phyloP scores from a whole-genome alignment of 225 moss, liverwort and hornwort species.

The Neckera pumila region DNA sequence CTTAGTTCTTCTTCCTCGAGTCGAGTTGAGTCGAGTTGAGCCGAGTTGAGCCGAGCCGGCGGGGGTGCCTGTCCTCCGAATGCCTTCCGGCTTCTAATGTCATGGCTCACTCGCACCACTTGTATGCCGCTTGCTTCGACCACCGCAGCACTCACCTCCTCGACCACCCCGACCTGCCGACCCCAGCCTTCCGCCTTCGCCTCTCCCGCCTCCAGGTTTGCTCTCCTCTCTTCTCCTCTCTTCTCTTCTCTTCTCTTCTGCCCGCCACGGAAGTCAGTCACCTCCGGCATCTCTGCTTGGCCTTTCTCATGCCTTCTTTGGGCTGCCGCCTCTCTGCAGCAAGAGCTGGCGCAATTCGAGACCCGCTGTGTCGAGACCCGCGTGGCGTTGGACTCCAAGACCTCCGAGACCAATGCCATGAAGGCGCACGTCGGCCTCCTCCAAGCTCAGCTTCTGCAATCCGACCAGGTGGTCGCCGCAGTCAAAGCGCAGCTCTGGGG shows the following conservation, averaged over 20 bases:
- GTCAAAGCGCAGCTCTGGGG: slow-evolving; percentile 18
- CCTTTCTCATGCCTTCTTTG: background rate
- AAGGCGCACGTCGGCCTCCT: slow-evolving; percentile 19
- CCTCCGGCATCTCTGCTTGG: background rate
- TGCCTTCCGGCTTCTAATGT: background rate
- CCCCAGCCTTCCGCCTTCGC: slow-evolving; percentile 6
- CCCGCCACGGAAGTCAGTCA: background rate
- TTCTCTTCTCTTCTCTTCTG: background rate
- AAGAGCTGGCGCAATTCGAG: slow-evolving; percentile 30
- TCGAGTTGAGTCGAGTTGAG: background rate
- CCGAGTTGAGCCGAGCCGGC: background rate
- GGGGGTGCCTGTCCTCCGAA: background rate
- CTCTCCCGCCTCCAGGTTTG: slow-evolving; percentile 28
- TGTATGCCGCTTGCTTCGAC: slow-evolving; percentile 19
- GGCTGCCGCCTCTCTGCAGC: background rate
- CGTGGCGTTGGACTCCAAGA: slow-evolving; percentile 13
- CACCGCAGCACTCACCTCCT: slow-evolving; percentile 3
- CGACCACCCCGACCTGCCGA: background rate
- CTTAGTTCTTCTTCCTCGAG: background rate
- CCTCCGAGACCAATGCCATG: slow-evolving; percentile 15
- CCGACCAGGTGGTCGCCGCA: slow-evolving; percentile 8
- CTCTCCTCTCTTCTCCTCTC: background rate
- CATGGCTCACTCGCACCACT: slow-evolving; percentile 22
- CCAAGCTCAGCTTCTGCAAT: slow-evolving; percentile 21
- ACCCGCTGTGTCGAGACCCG: slow-evolving; percentile 17